A percentile compares a stretch with the other conserved stretches of the same genome.
These are phyloP conservation scores for Kwoniella mangroviensis DNA, from an alignment of 768 basidiomycete genomes.

Conservation along the genomic window DNA sequence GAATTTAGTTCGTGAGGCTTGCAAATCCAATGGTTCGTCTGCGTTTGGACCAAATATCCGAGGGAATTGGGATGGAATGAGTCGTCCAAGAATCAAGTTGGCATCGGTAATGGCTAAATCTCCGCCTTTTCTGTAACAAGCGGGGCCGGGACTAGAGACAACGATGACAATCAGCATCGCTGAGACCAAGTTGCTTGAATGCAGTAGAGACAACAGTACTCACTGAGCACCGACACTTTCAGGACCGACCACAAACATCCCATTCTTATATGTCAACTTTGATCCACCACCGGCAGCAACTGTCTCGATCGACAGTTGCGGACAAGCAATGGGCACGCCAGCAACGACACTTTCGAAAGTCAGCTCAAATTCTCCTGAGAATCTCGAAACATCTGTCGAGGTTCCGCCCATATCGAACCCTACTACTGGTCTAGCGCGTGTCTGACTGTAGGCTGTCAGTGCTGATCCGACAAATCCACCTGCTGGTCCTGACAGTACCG, in stretches of 20 bases:
- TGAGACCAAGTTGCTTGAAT: conserved; percentile 63
- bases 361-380: conserved; percentile 85
- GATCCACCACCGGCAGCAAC: conserved; percentile 77
- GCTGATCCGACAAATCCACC: conserved; percentile 97
- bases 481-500: conserved; percentile 83
- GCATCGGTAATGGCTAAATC: conserved; percentile 51
- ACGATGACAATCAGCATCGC: conserved; percentile 56
- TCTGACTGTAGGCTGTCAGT: conserved; percentile 81
- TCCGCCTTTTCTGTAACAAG: conserved; percentile 72
- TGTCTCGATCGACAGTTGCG: conserved; percentile 47
- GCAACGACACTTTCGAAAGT: conserved; percentile 61
- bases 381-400: conserved; percentile 88
- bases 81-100: conserved; percentile 34
- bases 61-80: conserved; percentile 59
- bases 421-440: conserved; percentile 74
- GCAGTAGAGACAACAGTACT: conserved; percentile 52
- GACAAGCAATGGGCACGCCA: conserved; percentile 45
- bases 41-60: conserved; percentile 92
- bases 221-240: conserved; percentile 60
- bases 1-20: conserved; percentile 72
- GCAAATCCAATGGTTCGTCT: conserved; percentile 77
- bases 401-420: conserved; percentile 74
- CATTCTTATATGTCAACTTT: conserved; percentile 83
- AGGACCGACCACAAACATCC: conserved; percentile 89
- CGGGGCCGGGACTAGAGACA: conserved; percentile 37